Evolutionary conservation across 2,329 filamentous ascomycete genomes (phyloP).

Genomic region (Alternaria arbusti): DNA sequence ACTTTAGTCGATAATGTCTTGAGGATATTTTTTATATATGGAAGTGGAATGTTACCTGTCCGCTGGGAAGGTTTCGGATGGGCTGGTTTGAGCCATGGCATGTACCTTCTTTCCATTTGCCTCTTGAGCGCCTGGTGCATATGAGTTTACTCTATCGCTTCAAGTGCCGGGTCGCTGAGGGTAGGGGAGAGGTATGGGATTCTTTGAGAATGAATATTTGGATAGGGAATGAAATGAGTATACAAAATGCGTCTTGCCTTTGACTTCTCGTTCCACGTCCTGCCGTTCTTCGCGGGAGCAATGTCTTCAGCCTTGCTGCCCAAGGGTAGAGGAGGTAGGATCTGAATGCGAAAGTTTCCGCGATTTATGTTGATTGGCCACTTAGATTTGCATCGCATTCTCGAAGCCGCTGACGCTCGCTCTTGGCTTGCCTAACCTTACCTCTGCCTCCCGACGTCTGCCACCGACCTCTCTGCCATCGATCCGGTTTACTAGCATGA

Average conservation of each 20-base stretch:
- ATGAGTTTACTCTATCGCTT: not conserved
- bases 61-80: slow-evolving; percentile 27
- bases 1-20: slow-evolving; percentile 34
- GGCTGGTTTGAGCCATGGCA: slow-evolving; percentile 5
- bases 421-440: no score
- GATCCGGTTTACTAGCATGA: no score
- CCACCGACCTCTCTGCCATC: no score
- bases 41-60: slow-evolving; percentile 15
- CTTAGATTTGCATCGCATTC: no score
- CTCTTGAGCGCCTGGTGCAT: not conserved
- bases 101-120: not conserved
- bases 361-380: no score
- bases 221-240: slow-evolving; percentile 3
- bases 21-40: slow-evolving; percentile 27
- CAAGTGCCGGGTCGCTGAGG: not conserved
- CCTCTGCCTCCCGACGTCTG: no score
- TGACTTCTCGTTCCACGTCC: no score
- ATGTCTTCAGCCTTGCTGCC: no score
- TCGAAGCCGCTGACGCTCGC: no score
- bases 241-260: not conserved
- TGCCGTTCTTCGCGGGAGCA: no score
- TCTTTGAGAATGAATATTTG: not conserved
- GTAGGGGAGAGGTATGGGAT: not conserved
- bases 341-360: no score
- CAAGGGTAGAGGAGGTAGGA: no score